Conservation (phyloP, 1,139 yeast genomes). For the Candida sp. region DNA sequence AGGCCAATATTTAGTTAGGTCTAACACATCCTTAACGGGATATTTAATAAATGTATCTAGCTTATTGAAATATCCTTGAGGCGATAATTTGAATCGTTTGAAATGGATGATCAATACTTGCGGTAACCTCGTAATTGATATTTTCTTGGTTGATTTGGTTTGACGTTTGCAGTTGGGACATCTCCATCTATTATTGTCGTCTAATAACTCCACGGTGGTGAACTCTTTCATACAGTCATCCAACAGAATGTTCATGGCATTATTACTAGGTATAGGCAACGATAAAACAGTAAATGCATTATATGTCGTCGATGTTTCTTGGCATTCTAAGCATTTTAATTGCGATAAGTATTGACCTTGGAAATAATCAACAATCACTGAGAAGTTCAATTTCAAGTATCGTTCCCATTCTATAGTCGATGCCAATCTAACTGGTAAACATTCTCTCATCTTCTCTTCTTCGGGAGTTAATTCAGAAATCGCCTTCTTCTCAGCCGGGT, state of each 20-base stretch:
- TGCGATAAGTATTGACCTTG: constrained; percentile 91
- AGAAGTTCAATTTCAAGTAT: constrained; percentile 78
- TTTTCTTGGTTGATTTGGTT: constrained; percentile 64
- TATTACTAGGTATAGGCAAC: constrained; percentile 61
- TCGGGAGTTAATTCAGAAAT: constrained; percentile 57
- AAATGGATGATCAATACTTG: constrained; percentile 69
- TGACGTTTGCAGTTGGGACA: constrained; percentile 78
- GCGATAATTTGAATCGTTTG: constrained; percentile 65
- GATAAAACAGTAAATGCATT: constrained; percentile 76
- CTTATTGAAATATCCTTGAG: constrained; percentile 48
- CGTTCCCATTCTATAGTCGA: constrained; percentile 96
- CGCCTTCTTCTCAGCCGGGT: constrained; percentile 35
- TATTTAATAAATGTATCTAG: constrained; percentile 61
- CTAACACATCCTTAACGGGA: constrained; percentile 54
- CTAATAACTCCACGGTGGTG: constrained; percentile 64
- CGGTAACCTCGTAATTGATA: constrained; percentile 72
- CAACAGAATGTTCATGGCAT: constrained; percentile 38
- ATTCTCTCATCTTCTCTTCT: constrained; percentile 75
- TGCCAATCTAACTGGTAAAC: constrained; percentile 75
- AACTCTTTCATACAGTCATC: constrained; percentile 71
- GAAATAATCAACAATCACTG: constrained; percentile 79
- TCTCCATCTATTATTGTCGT: constrained; percentile 84
- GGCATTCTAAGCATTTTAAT: constrained; percentile 73
- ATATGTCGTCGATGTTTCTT: constrained; percentile 80
- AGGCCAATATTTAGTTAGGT: constrained; percentile 83